These are phyloP conservation scores for Acephala macrosclerotiorum DNA, from an alignment of 2,329 filamentous ascomycete genomes.

Conservation along the genomic window DNA sequence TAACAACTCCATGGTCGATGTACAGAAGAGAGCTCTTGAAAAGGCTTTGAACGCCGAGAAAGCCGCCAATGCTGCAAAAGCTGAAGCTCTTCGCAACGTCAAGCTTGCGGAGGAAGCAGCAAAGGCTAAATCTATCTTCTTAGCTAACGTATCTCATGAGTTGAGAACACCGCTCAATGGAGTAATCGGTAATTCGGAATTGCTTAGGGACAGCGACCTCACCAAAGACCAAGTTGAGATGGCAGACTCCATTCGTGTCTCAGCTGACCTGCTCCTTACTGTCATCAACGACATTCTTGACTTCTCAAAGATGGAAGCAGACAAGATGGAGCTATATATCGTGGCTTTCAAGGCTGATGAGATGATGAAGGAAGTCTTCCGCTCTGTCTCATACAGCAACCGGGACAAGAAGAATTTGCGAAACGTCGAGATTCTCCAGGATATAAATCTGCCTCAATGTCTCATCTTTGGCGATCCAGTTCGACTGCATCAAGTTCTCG, in stretches of 20 bases:
- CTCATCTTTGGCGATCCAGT: constrained; percentile 76
- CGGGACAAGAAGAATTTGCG: constrained; percentile 67
- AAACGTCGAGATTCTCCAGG: constrained; percentile 69
- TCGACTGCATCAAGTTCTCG: constrained; percentile 71
- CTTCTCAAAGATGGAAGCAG: constrained; percentile 92
- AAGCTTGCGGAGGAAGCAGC: constrained; percentile 84
- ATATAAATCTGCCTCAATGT: constrained; percentile 72
- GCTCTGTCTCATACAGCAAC: constrained; percentile 72
- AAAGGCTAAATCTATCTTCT: constrained; percentile 83
- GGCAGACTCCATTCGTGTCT: constrained; percentile 86
- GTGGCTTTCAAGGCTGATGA: constrained; percentile 73
- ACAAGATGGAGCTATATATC: constrained; percentile 82
- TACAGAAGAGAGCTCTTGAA: constrained; percentile 76
- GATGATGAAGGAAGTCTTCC: constrained; percentile 70
- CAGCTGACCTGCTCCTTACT: constrained; percentile 84
- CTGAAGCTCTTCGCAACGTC: constrained; percentile 79
- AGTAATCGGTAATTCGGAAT: constrained; percentile 87
- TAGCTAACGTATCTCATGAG: constrained; percentile 83
- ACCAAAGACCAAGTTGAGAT: constrained; percentile 83
- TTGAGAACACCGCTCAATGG: constrained; percentile 84
- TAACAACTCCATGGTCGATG: constrained; percentile 78
- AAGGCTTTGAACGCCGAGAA: constrained; percentile 77
- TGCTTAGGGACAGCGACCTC: constrained; percentile 78
- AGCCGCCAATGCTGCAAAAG: constrained; percentile 79
- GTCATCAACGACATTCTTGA: constrained; percentile 98